Base-by-base conservation (phyloP, 345 rosid species). In the Pugionium cornutum region DNA sequence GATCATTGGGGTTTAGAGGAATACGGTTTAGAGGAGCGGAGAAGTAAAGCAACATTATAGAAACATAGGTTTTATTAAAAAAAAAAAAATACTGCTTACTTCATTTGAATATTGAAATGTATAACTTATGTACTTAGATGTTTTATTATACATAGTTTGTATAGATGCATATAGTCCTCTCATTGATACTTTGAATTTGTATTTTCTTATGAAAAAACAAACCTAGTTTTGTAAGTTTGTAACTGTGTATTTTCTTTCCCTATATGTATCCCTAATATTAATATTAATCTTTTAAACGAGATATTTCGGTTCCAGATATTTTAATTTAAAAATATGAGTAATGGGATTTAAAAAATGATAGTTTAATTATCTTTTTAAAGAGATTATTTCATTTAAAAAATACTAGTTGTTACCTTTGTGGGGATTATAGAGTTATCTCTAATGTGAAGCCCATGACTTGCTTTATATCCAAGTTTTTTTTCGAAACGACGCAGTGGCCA, bases 1-100 rank as follows among this genome's bases (percentile, higher is more conserved):
- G 59, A 4, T 52, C 45, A 57, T 42, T 49, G 67, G 67, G 71
- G 46, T 18, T 53, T 66, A 73, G 72, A 60, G 67, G 75, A 50
- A 46, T 1, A 45, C 51, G 46, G 42, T 26, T 57, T 66, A 54
- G 48, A 67, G 49, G 52, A 30, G 30, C 7, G 64, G 37, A 64
- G 36, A 58, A 26, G 56, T 26, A 62, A 73, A 62, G 67, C 76
- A 73, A 59, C 34, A 31, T 37, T 66, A 73, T 31, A 52, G 40
- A 57, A 70, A 39, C 64, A 63, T 70, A 70, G 75, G 53, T 41
- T 33, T 69, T 7, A 7, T 43, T 18, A 49, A 9, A 0, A 1
- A 51, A 9, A 44, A 34, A 41, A n/a, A 11, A 5, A 62, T 34
- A 50, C 55, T 30, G 61, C 58, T 59, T 57, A 46, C 18, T 40